Evolutionary conservation across 352 stramenopile genomes (phyloP).

Genomic region (Pseudoperonospora humuli): DNA sequence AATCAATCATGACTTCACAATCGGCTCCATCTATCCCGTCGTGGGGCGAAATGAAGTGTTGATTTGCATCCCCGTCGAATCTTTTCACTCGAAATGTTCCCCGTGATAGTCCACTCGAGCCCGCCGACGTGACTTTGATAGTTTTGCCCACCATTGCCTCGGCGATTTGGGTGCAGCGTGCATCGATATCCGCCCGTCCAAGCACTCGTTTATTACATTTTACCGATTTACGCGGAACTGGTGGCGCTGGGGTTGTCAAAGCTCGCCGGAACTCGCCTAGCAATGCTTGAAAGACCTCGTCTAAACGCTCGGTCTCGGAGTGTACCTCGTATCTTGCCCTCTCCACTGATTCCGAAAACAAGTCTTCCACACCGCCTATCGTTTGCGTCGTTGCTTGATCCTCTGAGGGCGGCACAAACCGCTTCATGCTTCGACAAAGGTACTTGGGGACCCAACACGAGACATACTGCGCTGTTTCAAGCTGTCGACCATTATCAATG

Average conservation of each 20-base stretch:
- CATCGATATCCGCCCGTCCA: constrained; percentile 5
- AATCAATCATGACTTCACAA: constrained; percentile 10
- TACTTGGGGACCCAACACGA: constrained; percentile 75
- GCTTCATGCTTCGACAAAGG: constrained; percentile 49
- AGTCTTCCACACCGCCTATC: constrained; percentile 1
- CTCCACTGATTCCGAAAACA: constrained; percentile 19
- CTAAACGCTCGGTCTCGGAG: constrained; percentile 18
- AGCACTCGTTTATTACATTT: constrained; percentile 8
- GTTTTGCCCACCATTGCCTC: constrained; percentile 25
- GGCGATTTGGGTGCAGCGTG: constrained; percentile 18
- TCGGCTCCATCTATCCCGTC: neutral
- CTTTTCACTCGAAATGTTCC: constrained; percentile 15
- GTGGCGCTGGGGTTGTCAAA: neutral
- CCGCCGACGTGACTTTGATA: constrained; percentile 18
- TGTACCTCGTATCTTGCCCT: constrained; percentile 18
- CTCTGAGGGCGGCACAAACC: constrained; percentile 11
- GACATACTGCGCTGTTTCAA: constrained; percentile 37
- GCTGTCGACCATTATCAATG: constrained; percentile 9
- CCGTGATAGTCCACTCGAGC: constrained; percentile 3
- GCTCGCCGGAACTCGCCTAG: constrained; percentile 15
- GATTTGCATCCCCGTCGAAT: constrained; percentile 15
- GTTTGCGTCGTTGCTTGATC: constrained; percentile 1
- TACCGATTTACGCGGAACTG: neutral
- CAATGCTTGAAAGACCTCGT: constrained; percentile 29
- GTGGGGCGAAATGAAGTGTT: constrained; percentile 8